Evolutionary conservation across 73 alveolate species (phyloP), one percentile per base, ranked within the genome.

Genomic region (Blepharisma stoltei): DNA sequence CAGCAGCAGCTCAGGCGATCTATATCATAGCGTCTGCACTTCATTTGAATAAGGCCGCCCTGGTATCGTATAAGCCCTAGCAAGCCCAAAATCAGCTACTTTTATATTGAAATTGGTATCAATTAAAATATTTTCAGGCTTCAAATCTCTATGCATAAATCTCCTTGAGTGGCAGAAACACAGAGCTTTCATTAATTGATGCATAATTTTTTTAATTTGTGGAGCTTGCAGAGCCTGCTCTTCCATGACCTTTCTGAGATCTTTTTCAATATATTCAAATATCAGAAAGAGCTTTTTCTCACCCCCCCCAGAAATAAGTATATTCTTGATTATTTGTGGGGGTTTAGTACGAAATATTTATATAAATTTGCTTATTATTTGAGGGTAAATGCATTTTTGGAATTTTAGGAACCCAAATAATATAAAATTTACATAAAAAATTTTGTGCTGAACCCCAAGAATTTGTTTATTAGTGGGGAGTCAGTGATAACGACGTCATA

Each of bases 1-100:
- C 67, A 91, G 66, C 54, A 91, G 83, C 78, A 91, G 76, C 76
- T 91, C 97, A 21, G 97, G 97, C 4, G 95, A 92, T 47, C 97
- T 54, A 76, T 91, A 91, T 94, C 97, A 91, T 77, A 91, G 66
- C 7, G 97, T 91, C 20, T 77, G 95, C 11, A 88, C 97, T 76
- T 86, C 93, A 77, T 89, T 91, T 0, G 96, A 86, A 76, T 71
- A 83, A 32, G 91, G 83, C 81, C 76, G 81, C 14, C 88, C 85
- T n/a, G 96, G 96, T 49, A 89, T 38, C n/a, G 85, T 89, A 81
- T 80, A 89, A 23, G 96, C 96, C 54, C 96, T 66, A 6, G 96
- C 96, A 1, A 89, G 77, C 6, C 97, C 97, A 76, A 90, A 90
- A 54, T 93, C 95, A 52, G 95, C 95, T 48, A 83, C 67, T 78